phyloP scores from a whole-genome alignment of 805 yeast genomes.

The Millerago galiae region DNA sequence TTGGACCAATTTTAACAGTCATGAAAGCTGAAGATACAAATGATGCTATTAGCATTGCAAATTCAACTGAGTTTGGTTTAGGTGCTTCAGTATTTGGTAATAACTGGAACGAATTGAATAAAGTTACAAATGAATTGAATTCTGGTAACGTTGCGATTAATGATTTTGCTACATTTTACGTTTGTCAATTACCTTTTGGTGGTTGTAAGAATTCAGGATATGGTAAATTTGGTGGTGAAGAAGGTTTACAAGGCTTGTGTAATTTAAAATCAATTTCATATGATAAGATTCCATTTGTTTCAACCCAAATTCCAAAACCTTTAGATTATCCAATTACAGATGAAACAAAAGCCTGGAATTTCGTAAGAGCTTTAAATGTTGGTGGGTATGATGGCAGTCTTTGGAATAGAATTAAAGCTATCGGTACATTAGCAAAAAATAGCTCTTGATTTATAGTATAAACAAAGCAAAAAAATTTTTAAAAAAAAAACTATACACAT shows the following conservation, averaged over 20 bases:
- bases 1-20: slow-evolving; percentile 85
- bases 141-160: slow-evolving; percentile 95
- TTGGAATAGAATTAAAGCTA: slow-evolving; percentile 60
- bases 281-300: slow-evolving; percentile 73
- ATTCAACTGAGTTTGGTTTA: slow-evolving; percentile 80
- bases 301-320: slow-evolving; percentile 80
- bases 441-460: slow-evolving; percentile 15
- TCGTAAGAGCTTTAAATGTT: slow-evolving; percentile 72
- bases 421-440: slow-evolving; percentile 47
- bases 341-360: slow-evolving; percentile 80
- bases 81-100: slow-evolving; percentile 89
- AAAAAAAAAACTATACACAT: background rate
- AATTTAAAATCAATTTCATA: slow-evolving; percentile 80
- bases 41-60: slow-evolving; percentile 72
- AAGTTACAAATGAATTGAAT: slow-evolving; percentile 55
- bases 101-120: slow-evolving; percentile 48
- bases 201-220: slow-evolving; percentile 91
- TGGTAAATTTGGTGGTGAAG: slow-evolving; percentile 97
- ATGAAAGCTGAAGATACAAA: slow-evolving; percentile 62
- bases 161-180: slow-evolving; percentile 94
- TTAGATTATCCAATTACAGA: slow-evolving; percentile 87
- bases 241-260: slow-evolving; percentile 89
- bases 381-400: slow-evolving; percentile 76
- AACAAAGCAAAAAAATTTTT: background rate
- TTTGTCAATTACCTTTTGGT: slow-evolving; percentile 96